Evolutionary conservation across 768 basidiomycete species (phyloP), one percentile per base, ranked within the genome.

Genomic region (Gloeopeniophorella convolvens): DNA sequence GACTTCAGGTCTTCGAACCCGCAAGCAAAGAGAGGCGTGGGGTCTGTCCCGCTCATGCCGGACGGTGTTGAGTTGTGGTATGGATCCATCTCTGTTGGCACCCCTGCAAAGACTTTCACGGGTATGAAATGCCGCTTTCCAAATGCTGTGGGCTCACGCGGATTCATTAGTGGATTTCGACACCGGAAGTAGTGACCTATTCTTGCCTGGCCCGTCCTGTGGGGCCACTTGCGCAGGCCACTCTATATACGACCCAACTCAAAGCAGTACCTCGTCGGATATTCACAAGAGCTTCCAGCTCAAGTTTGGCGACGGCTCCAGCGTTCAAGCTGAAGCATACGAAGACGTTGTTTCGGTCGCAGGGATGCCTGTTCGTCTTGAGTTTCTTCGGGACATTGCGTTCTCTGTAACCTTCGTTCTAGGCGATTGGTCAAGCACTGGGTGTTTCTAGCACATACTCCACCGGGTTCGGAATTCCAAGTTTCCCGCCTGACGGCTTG

Each of bases 251-350:
- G 53, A 72, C 52, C 64, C 73, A 4, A 21, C 54, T 34, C 50
- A 57, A 7, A 74, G 72, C 48, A 65, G 69, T 1, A 71, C 75
- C 4, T 65, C 76, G 1, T 40, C 45, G 7, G 60, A 67, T 44
- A 49, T 62, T 3, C 42, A 61, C n/a, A 54, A 62, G 45, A 60
- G 56, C 2, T 78, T 77, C 59, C 61, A 56, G 15, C 68, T 80
- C 46, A 50, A 62, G 12, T 79, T 74, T 54, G 78, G 73, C 26
- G 77, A 80, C 54, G 76, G 76, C 4, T 72, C 70, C 1, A 61
- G 66, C 4, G 74, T 75, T 3, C 45, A 59, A 1, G 80, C 78
- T 18, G 57, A 64, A 10, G 63, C 72, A n/a, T 80, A 73, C 59
- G 61, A 54, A 15, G 80, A 82, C 55, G 70, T 62, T 0, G 77